These are phyloP conservation scores for Pterocarpus santalinus DNA, from an alignment of 306 rosid species.

Conservation along the genomic window DNA sequence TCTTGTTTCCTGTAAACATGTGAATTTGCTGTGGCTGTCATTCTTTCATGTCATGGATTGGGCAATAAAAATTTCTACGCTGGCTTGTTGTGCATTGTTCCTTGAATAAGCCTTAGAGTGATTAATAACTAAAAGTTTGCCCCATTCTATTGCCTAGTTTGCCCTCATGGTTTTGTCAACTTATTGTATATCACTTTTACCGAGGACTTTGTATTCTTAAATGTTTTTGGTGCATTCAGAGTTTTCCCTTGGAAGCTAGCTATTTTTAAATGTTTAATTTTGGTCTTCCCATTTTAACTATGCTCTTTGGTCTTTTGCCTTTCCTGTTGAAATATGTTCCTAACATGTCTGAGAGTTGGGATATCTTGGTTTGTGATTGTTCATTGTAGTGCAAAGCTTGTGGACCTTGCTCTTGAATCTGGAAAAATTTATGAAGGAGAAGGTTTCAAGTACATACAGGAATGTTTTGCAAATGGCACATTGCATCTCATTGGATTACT, in stretches of 20 bases:
- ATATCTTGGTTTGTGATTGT: conserved; percentile 42
- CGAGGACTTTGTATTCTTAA: not conserved
- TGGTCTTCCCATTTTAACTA: not conserved
- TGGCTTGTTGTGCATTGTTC: conserved; percentile 1
- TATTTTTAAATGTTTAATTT: conserved; percentile 2
- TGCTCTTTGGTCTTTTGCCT: not conserved
- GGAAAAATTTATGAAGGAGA: conserved; percentile 86
- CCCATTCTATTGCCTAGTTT: not conserved
- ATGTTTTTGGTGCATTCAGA: not conserved
- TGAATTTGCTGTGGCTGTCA: conserved; percentile 1
- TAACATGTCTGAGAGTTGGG: conserved; percentile 34
- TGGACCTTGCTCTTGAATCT: conserved; percentile 86
- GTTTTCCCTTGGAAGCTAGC: not conserved
- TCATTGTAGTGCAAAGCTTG: conserved; percentile 84
- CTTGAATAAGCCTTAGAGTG: not conserved
- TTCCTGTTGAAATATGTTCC: conserved; percentile 25
- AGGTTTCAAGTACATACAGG: conserved; percentile 86
- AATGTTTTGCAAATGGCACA: conserved; percentile 69
- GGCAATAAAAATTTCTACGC: not conserved
- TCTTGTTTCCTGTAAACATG: conserved; percentile 8
- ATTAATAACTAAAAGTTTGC: not conserved
- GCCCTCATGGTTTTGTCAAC: not conserved
- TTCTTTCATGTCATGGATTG: not conserved
- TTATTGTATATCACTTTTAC: conserved; percentile 8
- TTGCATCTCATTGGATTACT: conserved; percentile 92